Base-by-base conservation (phyloP, 805 yeast genomes). In the Hanseniaspora nectarophila region DNA sequence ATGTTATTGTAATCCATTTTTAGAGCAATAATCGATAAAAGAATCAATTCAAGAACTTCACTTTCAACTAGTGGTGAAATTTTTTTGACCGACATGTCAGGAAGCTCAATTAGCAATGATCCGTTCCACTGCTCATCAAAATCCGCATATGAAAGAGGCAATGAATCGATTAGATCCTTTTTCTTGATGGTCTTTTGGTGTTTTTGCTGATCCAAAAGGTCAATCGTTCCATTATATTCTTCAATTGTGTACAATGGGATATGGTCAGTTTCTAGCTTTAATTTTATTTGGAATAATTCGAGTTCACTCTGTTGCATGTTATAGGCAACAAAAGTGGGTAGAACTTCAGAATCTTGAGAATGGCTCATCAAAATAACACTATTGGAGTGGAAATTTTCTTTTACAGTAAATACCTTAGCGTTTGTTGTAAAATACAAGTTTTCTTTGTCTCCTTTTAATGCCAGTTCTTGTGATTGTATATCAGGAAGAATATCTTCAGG, bases 341-440 rank as follows among this genome's bases (percentile, higher is more conserved):
- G 45, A 21, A 38, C 28, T 9, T 54, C 34, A 15, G 54, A 46
- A 5, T 56, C 59, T 13, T 56, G 60, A 1, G 65, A 61, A 5
- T 59, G 63, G 12, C 63, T 63, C 62, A 77, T 61, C 21, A 88
- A 55, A 57, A 87, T 63, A n/a, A 85, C 80, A 4, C 90, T 76
- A 63, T 90, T 88, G 7, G 96, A 84, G 64, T 90, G 97, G 61
- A 86, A 85, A 70, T 84, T 81, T 60, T 83, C 89, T 49, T 86
- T 72, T 16, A 88, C 59, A 43, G 71, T 70, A 76, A 77, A 88
- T 0, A 95, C 83, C 47, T 70, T 64, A 28, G 66, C 57, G 3
- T 66, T 58, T 0, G 90, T 76, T 54, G 89, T 82, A 15, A 87
- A 63, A 29, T 33, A 49, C 5, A 49, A 26, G 31, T 26, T 33